Evolutionary conservation across 441 rosid genomes (phyloP).

Genomic region (Croton laevigatus): DNA sequence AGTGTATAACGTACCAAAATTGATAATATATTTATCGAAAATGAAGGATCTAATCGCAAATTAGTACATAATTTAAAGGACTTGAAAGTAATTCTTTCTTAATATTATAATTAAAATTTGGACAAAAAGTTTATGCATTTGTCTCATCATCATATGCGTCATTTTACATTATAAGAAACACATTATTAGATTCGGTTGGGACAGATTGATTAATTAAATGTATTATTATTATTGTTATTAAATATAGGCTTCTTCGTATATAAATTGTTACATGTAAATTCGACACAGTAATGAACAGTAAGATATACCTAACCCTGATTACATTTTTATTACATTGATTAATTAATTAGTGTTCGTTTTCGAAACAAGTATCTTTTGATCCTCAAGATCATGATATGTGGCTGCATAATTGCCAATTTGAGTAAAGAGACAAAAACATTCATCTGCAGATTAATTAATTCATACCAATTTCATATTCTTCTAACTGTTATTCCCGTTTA

Average conservation of each 20-base stretch:
- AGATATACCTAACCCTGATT: neutral
- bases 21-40: too few relatives aligned
- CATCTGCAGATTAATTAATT: neutral
- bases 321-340: neutral
- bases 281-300: neutral
- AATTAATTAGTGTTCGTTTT: neutral
- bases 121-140: neutral
- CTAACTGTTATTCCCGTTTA: neutral
- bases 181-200: neutral
- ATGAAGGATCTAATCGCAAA: too few relatives aligned
- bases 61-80: too few relatives aligned
- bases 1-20: too few relatives aligned
- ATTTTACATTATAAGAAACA: neutral
- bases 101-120: neutral
- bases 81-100: too few relatives aligned
- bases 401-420: constrained; percentile 6
- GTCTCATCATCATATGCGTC: neutral
- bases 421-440: neutral
- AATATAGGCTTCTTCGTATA: too few relatives aligned
- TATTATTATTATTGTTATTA: too few relatives aligned
- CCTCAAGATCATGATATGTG: neutral
- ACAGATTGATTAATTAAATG: neutral
- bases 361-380: neutral
- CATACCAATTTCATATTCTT: neutral
- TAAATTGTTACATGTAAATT: too few relatives aligned